Conservation (phyloP, 306 rosid genomes). For the Begonia masoniana region DNA sequence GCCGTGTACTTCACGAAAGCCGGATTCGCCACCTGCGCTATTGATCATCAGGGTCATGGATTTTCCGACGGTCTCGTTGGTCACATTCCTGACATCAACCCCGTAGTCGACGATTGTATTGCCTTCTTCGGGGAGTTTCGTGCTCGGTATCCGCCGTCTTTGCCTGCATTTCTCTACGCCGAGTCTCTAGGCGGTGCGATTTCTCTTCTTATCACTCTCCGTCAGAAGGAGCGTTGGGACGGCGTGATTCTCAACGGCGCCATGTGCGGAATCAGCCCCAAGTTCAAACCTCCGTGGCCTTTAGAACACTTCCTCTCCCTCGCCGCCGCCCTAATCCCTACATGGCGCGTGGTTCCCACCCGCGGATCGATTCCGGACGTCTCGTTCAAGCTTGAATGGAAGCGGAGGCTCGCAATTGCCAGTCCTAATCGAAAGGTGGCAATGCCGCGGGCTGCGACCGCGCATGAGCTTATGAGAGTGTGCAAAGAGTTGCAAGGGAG, state of each 20-base stretch:
- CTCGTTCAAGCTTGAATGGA: conserved; percentile 77
- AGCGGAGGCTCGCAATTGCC: conserved; percentile 66
- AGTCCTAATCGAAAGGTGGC: conserved; percentile 53
- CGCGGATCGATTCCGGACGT: conserved; percentile 72
- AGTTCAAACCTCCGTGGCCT: conserved; percentile 98
- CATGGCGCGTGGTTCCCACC: conserved; percentile 91
- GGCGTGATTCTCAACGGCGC: conserved; percentile 85
- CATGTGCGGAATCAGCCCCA: conserved; percentile 87
- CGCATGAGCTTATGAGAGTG: conserved; percentile 62
- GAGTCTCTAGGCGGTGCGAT: conserved; percentile 96
- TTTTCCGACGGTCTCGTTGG: conserved; percentile 79
- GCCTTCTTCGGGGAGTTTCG: conserved; percentile 59
- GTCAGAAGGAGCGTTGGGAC: conserved; percentile 28
- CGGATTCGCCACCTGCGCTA: conserved; percentile 80
- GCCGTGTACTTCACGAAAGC: conserved; percentile 64
- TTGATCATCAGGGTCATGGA: conserved; percentile 97
- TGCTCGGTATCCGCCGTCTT: conserved; percentile 28
- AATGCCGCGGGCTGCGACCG: conserved; percentile 85
- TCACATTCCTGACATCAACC: conserved; percentile 87
- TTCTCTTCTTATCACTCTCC: conserved; percentile 65
- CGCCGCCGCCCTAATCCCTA: conserved; percentile 58
- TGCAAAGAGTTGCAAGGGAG: conserved; percentile 76
- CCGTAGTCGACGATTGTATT: conserved; percentile 77
- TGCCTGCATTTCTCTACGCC: conserved; percentile 71
- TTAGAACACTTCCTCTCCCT: conserved; percentile 65